Percentiles rank a stretch among this genome's conserved stretches.
phyloP scores from a whole-genome alignment of 257 asterid species.

The Knoxia roxburghii region DNA sequence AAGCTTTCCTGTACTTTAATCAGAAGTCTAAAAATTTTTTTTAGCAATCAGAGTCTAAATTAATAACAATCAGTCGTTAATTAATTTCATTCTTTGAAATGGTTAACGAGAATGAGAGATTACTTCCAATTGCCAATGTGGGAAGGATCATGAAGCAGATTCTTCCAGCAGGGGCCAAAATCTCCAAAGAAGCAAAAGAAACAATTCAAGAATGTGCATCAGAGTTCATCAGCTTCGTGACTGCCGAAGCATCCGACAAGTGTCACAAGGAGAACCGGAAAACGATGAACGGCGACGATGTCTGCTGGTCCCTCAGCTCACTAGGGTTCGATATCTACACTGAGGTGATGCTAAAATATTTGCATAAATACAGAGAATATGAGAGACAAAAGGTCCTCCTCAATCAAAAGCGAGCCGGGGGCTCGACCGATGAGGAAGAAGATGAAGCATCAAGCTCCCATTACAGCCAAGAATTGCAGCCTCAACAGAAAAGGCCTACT shows the following conservation, averaged over 20 bases:
- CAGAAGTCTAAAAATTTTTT: too few relatives aligned
- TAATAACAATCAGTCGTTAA: too few relatives aligned
- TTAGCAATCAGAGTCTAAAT: too few relatives aligned
- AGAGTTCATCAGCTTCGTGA: constrained; percentile 61
- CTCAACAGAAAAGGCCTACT: too few relatives aligned
- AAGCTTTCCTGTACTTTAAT: too few relatives aligned
- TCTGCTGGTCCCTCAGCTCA: constrained; percentile 49
- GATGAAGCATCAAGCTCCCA: constrained; percentile 16
- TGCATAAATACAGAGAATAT: constrained; percentile 37
- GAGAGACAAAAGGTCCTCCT: constrained; percentile 32
- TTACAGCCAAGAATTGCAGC: too few relatives aligned
- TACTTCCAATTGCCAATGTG: constrained; percentile 70
- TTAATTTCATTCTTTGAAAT: too few relatives aligned
- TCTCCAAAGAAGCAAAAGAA: constrained; percentile 59
- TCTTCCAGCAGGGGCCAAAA: constrained; percentile 49
- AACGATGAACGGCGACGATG: constrained; percentile 59
- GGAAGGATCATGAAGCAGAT: constrained; percentile 60
- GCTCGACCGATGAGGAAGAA: constrained; percentile 12
- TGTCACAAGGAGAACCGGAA: constrained; percentile 61
- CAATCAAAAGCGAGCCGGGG: too few relatives aligned
- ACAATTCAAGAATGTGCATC: constrained; percentile 61
- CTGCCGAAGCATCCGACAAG: constrained; percentile 52
- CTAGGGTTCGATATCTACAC: constrained; percentile 56
- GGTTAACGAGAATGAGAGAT: constrained; percentile 37
- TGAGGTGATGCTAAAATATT: constrained; percentile 35